Conservation (phyloP, 345 rosid genomes). For the Gossypium longicalyx region DNA sequence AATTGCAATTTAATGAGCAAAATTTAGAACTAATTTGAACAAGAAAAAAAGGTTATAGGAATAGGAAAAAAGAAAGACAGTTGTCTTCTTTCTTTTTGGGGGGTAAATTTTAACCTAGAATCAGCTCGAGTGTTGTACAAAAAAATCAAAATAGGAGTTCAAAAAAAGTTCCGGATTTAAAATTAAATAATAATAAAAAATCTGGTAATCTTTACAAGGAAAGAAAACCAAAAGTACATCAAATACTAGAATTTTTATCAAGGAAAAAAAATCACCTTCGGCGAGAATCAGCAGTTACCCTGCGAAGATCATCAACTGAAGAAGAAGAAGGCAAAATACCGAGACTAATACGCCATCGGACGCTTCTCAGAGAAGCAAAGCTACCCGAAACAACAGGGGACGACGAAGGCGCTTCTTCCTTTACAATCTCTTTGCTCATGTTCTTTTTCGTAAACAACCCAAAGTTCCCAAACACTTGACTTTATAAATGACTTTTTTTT, state of each 20-base stretch:
- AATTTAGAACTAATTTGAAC: neutral
- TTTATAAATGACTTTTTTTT: neutral
- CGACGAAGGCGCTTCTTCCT: constrained; percentile 20
- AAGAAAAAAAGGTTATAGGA: neutral
- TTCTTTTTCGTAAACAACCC: neutral
- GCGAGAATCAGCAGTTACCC: constrained; percentile 81
- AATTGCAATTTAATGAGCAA: neutral
- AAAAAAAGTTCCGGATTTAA: neutral
- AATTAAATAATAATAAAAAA: neutral
- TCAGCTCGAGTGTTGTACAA: neutral
- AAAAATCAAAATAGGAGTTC: too few relatives aligned
- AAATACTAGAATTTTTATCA: neutral
- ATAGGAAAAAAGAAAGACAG: neutral
- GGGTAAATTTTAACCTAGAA: neutral
- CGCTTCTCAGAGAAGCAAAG: constrained; percentile 58
- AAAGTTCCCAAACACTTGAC: neutral
- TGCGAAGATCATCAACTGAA: constrained; percentile 72
- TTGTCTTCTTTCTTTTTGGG: too few relatives aligned
- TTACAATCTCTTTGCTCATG: constrained; percentile 3
- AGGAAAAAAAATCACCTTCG: constrained; percentile 44
- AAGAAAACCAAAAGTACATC: neutral
- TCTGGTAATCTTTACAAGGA: neutral
- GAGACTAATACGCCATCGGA: constrained; percentile 85
- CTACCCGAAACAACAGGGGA: constrained; percentile 7
- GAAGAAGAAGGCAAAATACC: constrained; percentile 65